phyloP scores from a whole-genome alignment of 2,329 filamentous ascomycete genomes.

The Diaporthe citri region DNA sequence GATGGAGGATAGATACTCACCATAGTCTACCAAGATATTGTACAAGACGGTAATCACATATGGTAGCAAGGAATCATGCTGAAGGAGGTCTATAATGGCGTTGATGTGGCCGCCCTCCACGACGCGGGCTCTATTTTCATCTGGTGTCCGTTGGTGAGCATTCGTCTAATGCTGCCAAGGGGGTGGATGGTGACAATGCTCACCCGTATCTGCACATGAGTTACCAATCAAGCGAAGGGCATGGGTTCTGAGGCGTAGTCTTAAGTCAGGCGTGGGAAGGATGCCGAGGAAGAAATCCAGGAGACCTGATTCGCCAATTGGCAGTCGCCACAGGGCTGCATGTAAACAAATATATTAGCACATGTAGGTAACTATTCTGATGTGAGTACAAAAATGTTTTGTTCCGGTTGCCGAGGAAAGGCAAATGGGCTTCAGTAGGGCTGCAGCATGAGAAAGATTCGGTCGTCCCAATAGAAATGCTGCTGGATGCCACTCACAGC shows the following conservation, averaged over 20 bases:
- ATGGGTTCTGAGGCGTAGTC: conserved; percentile 63
- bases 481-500: conserved; percentile 56
- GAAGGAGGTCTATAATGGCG: conserved; percentile 62
- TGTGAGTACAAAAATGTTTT: neutral
- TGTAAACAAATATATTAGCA: conserved; percentile 30
- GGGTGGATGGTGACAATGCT: neutral
- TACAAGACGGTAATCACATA: conserved; percentile 71
- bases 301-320: conserved; percentile 69
- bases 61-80: conserved; percentile 60
- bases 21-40: conserved; percentile 74
- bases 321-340: conserved; percentile 67
- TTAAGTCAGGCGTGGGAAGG: conserved; percentile 54
- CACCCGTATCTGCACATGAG: conserved; percentile 71
- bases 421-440: neutral
- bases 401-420: neutral
- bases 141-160: conserved; percentile 47
- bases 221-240: conserved; percentile 71
- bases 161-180: neutral
- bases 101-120: conserved; percentile 62
- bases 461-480: neutral
- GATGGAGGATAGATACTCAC: conserved; percentile 52
- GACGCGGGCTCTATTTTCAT: conserved; percentile 70
- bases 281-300: conserved; percentile 67
- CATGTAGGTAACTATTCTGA: neutral
- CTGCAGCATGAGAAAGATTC: neutral